phyloP scores from a whole-genome alignment of 1,284 basidiomycete genomes.

The Xerocomus nothofagi region DNA sequence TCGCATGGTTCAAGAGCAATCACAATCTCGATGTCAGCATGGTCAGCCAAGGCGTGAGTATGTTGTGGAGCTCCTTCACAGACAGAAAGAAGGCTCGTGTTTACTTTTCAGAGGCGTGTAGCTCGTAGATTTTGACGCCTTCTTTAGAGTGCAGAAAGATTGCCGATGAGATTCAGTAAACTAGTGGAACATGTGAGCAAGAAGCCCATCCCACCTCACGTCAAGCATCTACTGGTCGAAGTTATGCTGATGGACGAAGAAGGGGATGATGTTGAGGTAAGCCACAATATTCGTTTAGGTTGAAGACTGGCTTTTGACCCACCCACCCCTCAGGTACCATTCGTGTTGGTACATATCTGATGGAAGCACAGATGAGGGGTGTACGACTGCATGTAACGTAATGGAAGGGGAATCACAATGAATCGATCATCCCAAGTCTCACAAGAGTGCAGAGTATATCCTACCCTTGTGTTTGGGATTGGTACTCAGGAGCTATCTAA shows the following conservation, averaged over 20 bases:
- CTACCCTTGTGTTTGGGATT: neutral
- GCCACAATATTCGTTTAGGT: conserved; percentile 4
- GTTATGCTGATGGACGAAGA: conserved; percentile 92
- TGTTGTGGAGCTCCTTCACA: conserved; percentile 95
- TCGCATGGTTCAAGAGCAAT: conserved; percentile 82
- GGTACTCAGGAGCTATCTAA: neutral
- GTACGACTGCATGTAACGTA: conserved; percentile 9
- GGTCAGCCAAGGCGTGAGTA: conserved; percentile 96
- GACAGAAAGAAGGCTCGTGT: conserved; percentile 80
- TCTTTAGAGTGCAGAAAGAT: conserved; percentile 78
- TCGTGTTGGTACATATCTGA: conserved; percentile 62
- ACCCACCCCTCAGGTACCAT: conserved; percentile 54
- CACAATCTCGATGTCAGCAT: conserved; percentile 92
- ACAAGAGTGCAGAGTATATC: neutral
- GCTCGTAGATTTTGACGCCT: conserved; percentile 6
- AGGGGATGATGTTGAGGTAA: conserved; percentile 84
- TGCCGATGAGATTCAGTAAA: conserved; percentile 87
- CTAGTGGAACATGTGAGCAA: conserved; percentile 94
- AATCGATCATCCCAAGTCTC: neutral
- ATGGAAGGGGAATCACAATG: neutral
- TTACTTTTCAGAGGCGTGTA: neutral
- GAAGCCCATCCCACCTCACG: conserved; percentile 82
- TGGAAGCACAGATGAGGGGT: conserved; percentile 6
- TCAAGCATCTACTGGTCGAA: conserved; percentile 87
- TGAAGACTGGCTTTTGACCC: neutral